Conservation (phyloP, 2,329 filamentous ascomycete genomes). For the Ceratocystiopsis minuta region DNA sequence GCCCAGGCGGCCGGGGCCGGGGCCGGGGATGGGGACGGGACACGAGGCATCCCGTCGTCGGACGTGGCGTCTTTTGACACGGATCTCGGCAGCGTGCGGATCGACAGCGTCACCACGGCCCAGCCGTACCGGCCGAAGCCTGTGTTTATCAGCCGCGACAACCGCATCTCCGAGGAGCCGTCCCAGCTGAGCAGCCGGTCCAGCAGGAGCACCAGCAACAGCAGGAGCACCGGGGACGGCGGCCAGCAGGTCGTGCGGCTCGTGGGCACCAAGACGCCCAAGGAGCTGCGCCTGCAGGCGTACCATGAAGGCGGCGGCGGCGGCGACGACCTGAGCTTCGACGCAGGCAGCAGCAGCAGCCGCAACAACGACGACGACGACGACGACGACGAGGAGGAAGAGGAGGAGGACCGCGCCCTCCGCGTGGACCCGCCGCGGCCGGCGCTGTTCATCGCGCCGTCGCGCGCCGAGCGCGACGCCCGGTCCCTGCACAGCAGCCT, state of each 20-base stretch:
- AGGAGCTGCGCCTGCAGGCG: neutral
- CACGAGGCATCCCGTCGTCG: constrained; percentile 1
- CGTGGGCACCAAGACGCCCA: too few relatives aligned
- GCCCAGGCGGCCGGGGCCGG: too few relatives aligned
- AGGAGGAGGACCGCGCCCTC: neutral
- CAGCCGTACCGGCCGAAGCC: constrained; percentile 8
- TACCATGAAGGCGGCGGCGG: neutral
- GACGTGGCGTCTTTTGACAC: constrained; percentile 7
- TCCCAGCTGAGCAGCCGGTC: neutral
- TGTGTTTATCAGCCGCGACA: constrained; percentile 7
- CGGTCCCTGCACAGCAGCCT: neutral
- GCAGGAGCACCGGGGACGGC: too few relatives aligned
- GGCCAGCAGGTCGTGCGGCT: too few relatives aligned
- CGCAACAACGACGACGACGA: too few relatives aligned
- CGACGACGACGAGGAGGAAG: neutral
- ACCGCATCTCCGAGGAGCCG: constrained; percentile 6
- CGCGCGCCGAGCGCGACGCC: neutral
- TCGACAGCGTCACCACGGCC: constrained; percentile 7
- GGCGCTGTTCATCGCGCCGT: neutral
- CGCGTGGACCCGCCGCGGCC: constrained; percentile 6
- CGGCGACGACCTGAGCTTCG: neutral
- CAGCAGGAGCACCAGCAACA: neutral
- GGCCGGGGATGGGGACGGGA: too few relatives aligned
- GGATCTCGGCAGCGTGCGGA: constrained; percentile 7
- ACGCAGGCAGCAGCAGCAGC: neutral